Conservation (phyloP, 257 asterid species). For the Striga asiatica region DNA sequence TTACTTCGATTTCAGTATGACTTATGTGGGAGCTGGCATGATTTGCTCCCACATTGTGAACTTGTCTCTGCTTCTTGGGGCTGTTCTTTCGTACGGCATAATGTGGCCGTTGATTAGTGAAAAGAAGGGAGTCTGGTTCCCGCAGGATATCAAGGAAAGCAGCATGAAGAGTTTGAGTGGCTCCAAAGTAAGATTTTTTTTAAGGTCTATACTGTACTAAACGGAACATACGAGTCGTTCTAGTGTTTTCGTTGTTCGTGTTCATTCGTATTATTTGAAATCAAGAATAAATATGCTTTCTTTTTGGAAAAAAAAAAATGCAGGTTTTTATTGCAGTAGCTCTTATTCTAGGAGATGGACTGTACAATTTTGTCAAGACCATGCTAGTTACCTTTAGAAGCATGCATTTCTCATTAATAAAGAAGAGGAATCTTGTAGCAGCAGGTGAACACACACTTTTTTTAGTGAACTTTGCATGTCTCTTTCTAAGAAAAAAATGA, state of each 20-base stretch:
- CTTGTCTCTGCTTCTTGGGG: constrained; percentile 56
- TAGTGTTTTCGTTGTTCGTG: neutral
- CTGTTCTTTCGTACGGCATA: constrained; percentile 55
- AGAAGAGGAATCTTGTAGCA: constrained; percentile 24
- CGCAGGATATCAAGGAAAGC: constrained; percentile 29
- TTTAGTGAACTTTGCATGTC: neutral
- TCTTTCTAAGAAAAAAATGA: too few relatives aligned
- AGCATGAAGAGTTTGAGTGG: constrained; percentile 66
- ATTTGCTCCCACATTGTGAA: constrained; percentile 61
- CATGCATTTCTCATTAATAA: constrained; percentile 34
- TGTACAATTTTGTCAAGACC: constrained; percentile 68
- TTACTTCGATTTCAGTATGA: constrained; percentile 67
- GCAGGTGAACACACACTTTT: constrained; percentile 25
- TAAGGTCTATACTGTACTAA: too few relatives aligned
- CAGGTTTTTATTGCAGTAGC: constrained; percentile 83
- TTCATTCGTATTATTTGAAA: neutral
- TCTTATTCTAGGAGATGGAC: constrained; percentile 79
- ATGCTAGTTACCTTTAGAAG: constrained; percentile 37
- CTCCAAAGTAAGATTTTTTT: constrained; percentile 50
- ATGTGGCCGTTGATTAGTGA: constrained; percentile 57
- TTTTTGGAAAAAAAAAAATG: constrained; percentile 5
- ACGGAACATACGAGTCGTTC: too few relatives aligned
- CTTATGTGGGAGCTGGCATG: constrained; percentile 75
- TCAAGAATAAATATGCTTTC: neutral
- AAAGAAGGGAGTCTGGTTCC: constrained; percentile 51